Evolutionary conservation across 1,284 basidiomycete genomes (phyloP), one percentile per base, ranked within the genome.

Genomic region (Peniophora sp.): DNA sequence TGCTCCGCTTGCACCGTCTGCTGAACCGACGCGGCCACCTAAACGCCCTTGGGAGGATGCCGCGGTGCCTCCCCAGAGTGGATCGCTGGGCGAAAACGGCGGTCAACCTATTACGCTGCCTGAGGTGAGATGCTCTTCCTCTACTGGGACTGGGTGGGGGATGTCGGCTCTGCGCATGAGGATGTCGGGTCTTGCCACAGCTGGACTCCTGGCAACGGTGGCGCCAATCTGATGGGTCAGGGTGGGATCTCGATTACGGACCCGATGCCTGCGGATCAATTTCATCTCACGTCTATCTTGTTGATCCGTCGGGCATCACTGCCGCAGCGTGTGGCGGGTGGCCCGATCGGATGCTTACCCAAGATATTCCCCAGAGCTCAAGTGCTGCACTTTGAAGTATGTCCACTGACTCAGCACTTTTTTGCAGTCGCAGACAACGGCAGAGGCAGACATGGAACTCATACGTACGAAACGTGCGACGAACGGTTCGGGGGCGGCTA

Each of bases 1-100:
- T 38, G 16, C 5, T 10, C 23, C 23, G 44, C 9, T 20, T 8
- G 20, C 23, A 6, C 20, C 6, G 44, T 24, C 44, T 16, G 8
- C 44, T 9, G 17, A 16, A 20, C 12, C 3, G 12, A 25, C n/a
- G 8, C 20, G 44, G 20, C 20, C 44, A 20, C 85, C 83, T 17
- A 89, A 89, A 61, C 64, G 85, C 49, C 85, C 85, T 41, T 89
- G 85, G 86, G 86, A 89, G 64, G 86, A 87, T 54, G 71, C 81
- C 5, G 27, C 12, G 12, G 12, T 32, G 12, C 27, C 27, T 32
- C 27, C 27, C 5, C 27, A 5, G 12, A 32, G 6, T 63, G 68
- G 73, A 24, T 68, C 72, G 39, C n/a, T 22, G 50, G 74, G 76
- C 45, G 62, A 58, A 53, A 59, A 57, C 48, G 55, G 56, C 25